These are phyloP conservation scores for Penicillium ucsense DNA, from an alignment of 495 filamentous ascomycete genomes.

Conservation along the genomic window DNA sequence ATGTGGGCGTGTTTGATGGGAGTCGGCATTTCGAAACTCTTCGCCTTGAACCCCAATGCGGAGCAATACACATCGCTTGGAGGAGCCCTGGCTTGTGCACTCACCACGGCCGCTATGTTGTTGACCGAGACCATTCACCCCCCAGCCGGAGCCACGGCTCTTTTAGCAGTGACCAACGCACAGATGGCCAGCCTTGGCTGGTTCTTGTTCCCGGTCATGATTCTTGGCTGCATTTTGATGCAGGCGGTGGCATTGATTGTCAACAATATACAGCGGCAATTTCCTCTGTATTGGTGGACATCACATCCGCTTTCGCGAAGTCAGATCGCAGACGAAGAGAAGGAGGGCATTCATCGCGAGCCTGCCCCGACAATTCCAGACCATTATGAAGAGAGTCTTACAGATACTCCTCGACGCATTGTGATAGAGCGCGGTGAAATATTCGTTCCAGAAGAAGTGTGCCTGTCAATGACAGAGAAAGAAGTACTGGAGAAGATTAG, in stretches of 20 bases:
- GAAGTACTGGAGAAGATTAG: slow-evolving; percentile 22
- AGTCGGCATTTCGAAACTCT: slow-evolving; percentile 61
- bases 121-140: slow-evolving; percentile 75
- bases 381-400: slow-evolving; percentile 19
- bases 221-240: slow-evolving; percentile 59
- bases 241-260: slow-evolving; percentile 53
- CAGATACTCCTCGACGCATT: slow-evolving; percentile 20
- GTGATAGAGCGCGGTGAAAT: slow-evolving; percentile 23
- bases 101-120: slow-evolving; percentile 62
- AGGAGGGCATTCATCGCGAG: slow-evolving; percentile 11
- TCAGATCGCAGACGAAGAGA: slow-evolving; percentile 20
- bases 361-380: slow-evolving; percentile 6
- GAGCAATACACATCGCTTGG: slow-evolving; percentile 51
- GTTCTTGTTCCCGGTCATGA: slow-evolving; percentile 58
- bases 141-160: slow-evolving; percentile 78
- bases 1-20: slow-evolving; percentile 57
- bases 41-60: slow-evolving; percentile 43
- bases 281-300: slow-evolving; percentile 67
- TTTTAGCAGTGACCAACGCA: slow-evolving; percentile 62
- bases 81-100: slow-evolving; percentile 58
- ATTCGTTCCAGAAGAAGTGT: slow-evolving; percentile 25
- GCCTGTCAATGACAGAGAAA: slow-evolving; percentile 23
- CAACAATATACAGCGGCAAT: slow-evolving; percentile 70
- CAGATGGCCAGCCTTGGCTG: slow-evolving; percentile 50
- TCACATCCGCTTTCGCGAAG: slow-evolving; percentile 18